Base-by-base conservation (phyloP, 495 filamentous ascomycete species). In the Penicillium lividum region DNA sequence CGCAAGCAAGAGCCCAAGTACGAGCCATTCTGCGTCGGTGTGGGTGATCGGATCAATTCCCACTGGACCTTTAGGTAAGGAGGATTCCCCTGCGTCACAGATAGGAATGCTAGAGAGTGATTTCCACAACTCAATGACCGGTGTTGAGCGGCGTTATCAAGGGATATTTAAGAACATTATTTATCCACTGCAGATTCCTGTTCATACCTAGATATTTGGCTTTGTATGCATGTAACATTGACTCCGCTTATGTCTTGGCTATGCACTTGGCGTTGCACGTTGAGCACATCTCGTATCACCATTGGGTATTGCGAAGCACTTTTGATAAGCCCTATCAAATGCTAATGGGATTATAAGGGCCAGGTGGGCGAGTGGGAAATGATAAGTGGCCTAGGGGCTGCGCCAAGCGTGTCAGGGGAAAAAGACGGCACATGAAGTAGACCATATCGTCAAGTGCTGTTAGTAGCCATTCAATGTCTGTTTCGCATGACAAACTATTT, bases 191-290 rank as follows among this genome's bases (percentile, higher is more conserved):
- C 22, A 36, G 9, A 11, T 36, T 11, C 33, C 13, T 11, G 1
- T 11, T 36, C 5, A 15, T 51, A 60, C 63, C 5, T 1, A 18
- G 22, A 29, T 6, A 13, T 40, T 27, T 40, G 22, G 6, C 0
- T 16, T 44, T 36, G 18, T 27, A 5, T 46, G 10, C 31, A 54
- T 61, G 57, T 49, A 66, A 66, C 61, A 57, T 59, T 52, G 44
- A 48, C 28, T 10, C 42, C 36, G 34, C 47, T 40, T 38, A 25
- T 46, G 52, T 45, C 60, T 64, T 60, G 61, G 64, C 64, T 29
- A 15, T 13, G 44, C 15, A 38, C 64, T 66, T 66, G 54, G 64
- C 61, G 49, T 53, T 50, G 64, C 61, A 64, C 60, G 60, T 55
- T 51, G 33, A 36, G 33, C 33, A 36, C 9, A 36, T 36, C 33